Evolutionary conservation across 805 yeast genomes (phyloP), one percentile per base, ranked within the genome.

Genomic region (Lipomyces starkeyi): DNA sequence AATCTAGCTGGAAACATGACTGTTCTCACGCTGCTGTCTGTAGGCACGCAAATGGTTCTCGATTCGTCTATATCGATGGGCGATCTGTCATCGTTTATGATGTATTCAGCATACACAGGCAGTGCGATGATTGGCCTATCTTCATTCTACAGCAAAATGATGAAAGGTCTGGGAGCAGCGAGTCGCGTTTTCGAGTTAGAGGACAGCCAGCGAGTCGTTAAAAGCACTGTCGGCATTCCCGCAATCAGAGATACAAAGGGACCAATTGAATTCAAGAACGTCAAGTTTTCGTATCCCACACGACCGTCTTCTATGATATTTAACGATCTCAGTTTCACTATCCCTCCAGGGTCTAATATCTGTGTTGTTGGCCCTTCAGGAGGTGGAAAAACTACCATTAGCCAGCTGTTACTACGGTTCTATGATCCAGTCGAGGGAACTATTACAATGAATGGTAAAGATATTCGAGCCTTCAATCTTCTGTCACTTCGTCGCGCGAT

Each of bases 141-240:
- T 0, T 91, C 90, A 74, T 94, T 94, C 76, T 94, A 93, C 77
- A 88, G 97, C 2, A 98, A 94, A 77, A 81, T 94, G 70, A 94
- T 94, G 98, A 94, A 94, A 80, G 98, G 98, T 63, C 90, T 93
- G 6, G 98, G 98, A 59, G 98, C 98, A 0, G 95, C 97, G 0
- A 89, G 92, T 59, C 83, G 98, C 67, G 86, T 94, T 34, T 93
- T 94, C 81, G 98, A 94, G 77, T 81, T 94, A 61, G 86, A 89
- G 67, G 95, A 91, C 68, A 83, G 91, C 78, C 82, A 87, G 70
- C 95, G 97, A 0, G 77, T 82, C 6, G 91, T 94, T 60, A 82
- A 85, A 9, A 86, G 61, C 27, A 63, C 74, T 6, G 40, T 66
- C 6, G 68, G 67, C 14, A 37, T 57, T 29, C 71, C 69, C 7